A percentile compares a stretch with the other conserved stretches of the same genome.
Evolutionary conservation across 345 rosid genomes (phyloP).

Genomic region (Gynandropsis gynandra): DNA sequence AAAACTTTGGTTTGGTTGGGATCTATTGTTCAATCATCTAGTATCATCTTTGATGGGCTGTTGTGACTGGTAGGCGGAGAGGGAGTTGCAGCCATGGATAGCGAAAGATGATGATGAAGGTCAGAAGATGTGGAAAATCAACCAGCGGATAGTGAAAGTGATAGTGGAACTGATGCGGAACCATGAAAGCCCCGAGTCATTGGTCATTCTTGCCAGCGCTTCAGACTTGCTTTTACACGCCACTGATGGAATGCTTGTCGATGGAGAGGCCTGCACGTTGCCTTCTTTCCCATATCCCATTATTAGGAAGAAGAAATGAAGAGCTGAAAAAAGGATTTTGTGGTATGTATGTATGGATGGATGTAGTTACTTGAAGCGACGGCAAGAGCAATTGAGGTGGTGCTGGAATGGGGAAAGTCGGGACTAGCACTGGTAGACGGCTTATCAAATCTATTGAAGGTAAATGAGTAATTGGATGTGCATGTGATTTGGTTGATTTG

Average conservation of each 20-base stretch:
- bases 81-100: slow-evolving; percentile 96
- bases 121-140: slow-evolving; percentile 93
- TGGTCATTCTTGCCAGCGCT: slow-evolving; percentile 83
- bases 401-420: slow-evolving; percentile 80
- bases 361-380: slow-evolving; percentile 93
- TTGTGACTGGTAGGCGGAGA: slow-evolving; percentile 69
- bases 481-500: too few relatives aligned
- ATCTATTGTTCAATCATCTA: not conserved
- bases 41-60: slow-evolving; percentile 24
- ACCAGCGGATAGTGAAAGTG: slow-evolving; percentile 85
- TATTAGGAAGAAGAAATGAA: too few relatives aligned
- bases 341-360: too few relatives aligned
- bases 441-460: slow-evolving; percentile 83
- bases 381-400: slow-evolving; percentile 80
- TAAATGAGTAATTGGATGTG: slow-evolving; percentile 29
- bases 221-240: slow-evolving; percentile 94
- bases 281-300: too few relatives aligned
- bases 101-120: slow-evolving; percentile 91
- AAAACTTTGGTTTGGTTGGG: too few relatives aligned
- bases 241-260: slow-evolving; percentile 95
- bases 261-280: slow-evolving; percentile 95
- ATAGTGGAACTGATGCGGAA: slow-evolving; percentile 90
- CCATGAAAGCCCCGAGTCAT: slow-evolving; percentile 74
- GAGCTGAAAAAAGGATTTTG: too few relatives aligned
- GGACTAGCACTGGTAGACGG: slow-evolving; percentile 88